phyloP scores from a whole-genome alignment of 768 basidiomycete genomes.

The Mycena vulgaris region DNA sequence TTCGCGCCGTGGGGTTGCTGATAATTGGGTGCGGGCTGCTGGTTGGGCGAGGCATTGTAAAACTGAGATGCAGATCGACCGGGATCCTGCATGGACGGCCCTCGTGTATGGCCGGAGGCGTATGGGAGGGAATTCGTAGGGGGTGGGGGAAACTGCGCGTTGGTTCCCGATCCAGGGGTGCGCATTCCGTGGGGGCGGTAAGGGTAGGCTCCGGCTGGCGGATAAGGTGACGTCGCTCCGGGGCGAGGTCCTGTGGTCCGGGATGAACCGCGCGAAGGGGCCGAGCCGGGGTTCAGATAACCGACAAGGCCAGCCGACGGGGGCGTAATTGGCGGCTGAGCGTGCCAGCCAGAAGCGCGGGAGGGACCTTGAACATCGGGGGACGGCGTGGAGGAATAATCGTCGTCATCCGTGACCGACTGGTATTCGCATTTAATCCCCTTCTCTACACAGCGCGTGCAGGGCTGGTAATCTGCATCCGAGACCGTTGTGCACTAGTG shows the following conservation, averaged over 20 bases:
- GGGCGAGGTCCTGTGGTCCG: too few species aligned
- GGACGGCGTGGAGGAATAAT: neutral
- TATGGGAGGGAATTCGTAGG: neutral
- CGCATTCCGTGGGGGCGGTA: neutral
- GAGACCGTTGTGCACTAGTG: slow-evolving; percentile 20
- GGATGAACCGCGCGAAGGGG: neutral
- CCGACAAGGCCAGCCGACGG: slow-evolving; percentile 13
- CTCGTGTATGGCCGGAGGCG: neutral
- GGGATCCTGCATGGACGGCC: neutral
- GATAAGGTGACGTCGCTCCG: neutral
- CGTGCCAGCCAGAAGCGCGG: neutral
- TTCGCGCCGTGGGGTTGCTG: neutral
- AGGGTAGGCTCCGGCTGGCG: neutral
- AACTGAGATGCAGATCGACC: neutral
- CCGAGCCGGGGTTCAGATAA: neutral
- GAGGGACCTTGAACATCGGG: neutral
- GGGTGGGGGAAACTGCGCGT: neutral
- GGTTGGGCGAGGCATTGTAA: neutral
- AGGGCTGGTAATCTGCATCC: slow-evolving; percentile 19
- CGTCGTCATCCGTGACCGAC: neutral
- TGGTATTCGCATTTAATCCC: slow-evolving; percentile 25
- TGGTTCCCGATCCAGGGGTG: neutral
- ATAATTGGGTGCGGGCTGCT: neutral
- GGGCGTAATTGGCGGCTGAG: slow-evolving; percentile 9
- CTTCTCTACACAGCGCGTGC: slow-evolving; percentile 21